A percentile compares a stretch with the other conserved stretches of the same genome.
Evolutionary conservation across 208 protist genomes (phyloP).

Genomic region (Acanthamoeba castellanii): DNA sequence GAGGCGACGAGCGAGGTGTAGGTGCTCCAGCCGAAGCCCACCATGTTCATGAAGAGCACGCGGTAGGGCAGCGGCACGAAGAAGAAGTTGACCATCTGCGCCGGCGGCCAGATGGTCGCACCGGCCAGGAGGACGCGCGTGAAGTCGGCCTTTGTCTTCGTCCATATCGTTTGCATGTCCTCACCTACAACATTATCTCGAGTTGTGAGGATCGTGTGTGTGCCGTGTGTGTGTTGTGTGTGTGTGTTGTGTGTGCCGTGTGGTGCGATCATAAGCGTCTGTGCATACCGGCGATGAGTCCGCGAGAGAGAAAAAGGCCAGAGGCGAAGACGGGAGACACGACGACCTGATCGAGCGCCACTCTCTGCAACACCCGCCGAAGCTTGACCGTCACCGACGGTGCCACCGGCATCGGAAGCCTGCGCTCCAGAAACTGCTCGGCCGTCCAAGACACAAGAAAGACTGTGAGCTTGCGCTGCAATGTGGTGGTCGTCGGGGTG

Average conservation of each 20-base stretch:
- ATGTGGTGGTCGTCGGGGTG: no score
- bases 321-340: conserved; percentile 44
- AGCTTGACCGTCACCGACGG: background rate
- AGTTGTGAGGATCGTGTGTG: no score
- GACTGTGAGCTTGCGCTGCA: no score
- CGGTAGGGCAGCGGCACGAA: conserved; percentile 47
- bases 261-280: background rate
- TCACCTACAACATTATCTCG: background rate
- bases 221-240: no score
- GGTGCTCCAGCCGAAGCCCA: conserved; percentile 69
- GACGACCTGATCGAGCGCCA: conserved; percentile 22
- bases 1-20: conserved; percentile 48
- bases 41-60: conserved; percentile 52
- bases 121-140: background rate
- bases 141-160: background rate
- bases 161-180: conserved; percentile 1
- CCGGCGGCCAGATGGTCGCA: background rate
- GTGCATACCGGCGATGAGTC: conserved; percentile 15
- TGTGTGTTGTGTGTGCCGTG: background rate
- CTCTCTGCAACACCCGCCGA: background rate
- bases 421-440: conserved; percentile 23
- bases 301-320: conserved; percentile 19
- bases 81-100: conserved; percentile 59
- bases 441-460: background rate
- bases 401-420: background rate